Percentiles rank a stretch among this genome's conserved stretches.
Evolutionary conservation across 192 early-diverging fungal genomes (phyloP).

Genomic region (Physocladia obscura): DNA sequence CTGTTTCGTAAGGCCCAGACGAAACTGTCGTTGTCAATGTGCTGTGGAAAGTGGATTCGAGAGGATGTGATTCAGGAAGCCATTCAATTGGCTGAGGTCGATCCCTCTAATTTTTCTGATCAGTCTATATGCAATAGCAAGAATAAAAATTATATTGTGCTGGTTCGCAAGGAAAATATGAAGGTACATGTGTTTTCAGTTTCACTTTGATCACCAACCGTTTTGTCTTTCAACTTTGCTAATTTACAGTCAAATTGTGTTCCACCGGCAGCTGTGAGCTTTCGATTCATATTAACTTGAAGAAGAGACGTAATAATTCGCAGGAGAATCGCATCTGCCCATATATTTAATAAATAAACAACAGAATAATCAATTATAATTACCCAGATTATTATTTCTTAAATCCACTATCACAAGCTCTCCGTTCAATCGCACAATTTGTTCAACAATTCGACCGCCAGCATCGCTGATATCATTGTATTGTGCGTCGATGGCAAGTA

Average conservation of each 20-base stretch:
- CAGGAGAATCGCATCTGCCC: slow-evolving; percentile 16
- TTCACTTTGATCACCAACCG: too few relatives aligned
- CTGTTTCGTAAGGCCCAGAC: slow-evolving; percentile 18
- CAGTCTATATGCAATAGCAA: too few relatives aligned
- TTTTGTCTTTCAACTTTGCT: too few relatives aligned
- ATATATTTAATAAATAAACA: too few relatives aligned
- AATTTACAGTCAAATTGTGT: too few relatives aligned
- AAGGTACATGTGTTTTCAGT: too few relatives aligned
- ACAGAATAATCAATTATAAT: background rate
- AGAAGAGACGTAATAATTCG: slow-evolving; percentile 14
- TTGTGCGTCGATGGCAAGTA: slow-evolving; percentile 40
- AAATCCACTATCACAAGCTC: slow-evolving; percentile 43
- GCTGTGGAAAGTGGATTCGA: slow-evolving; percentile 28
- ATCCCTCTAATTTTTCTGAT: too few relatives aligned
- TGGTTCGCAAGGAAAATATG: too few relatives aligned
- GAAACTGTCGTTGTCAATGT: slow-evolving; percentile 24
- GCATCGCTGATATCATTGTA: slow-evolving; percentile 35
- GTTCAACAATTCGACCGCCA: slow-evolving; percentile 37
- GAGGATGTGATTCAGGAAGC: background rate
- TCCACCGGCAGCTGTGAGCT: slow-evolving; percentile 6
- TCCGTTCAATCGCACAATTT: slow-evolving; percentile 34
- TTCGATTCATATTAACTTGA: slow-evolving; percentile 13
- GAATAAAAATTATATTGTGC: too few relatives aligned
- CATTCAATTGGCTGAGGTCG: background rate
- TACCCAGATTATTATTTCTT: slow-evolving; percentile 33